Conservation (phyloP, 192 early-diverging fungal genomes). For the Lunasporangiospora selenospora region DNA sequence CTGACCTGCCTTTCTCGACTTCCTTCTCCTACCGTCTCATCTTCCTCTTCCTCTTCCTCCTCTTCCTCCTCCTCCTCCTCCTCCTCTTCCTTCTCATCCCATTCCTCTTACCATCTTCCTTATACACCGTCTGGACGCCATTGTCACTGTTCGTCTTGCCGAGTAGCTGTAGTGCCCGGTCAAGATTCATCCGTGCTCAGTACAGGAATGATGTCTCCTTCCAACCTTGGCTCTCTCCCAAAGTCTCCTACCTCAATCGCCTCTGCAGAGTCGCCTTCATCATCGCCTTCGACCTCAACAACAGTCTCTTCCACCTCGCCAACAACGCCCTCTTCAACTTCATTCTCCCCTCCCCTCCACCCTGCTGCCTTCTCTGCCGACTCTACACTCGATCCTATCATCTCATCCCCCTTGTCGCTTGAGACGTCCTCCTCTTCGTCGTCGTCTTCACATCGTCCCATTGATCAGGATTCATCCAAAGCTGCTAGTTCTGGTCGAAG, state of each 20-base stretch:
- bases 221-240: conserved; percentile 3
- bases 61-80: not conserved
- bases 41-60: not conserved
- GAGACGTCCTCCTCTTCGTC: not conserved
- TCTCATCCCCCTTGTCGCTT: not conserved
- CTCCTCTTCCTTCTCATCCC: not conserved
- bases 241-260: conserved; percentile 1
- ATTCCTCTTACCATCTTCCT: not conserved
- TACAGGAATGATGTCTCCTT: conserved; percentile 31
- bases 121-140: no score
- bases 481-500: not conserved
- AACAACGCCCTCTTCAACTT: not conserved
- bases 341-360: not conserved
- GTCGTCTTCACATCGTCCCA: not conserved
- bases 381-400: not conserved
- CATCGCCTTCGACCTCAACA: conserved; percentile 13
- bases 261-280: no score
- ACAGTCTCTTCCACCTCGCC: conserved; percentile 5
- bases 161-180: no score
- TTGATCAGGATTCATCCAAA: no score
- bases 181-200: no score
- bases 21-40: not conserved
- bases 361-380: not conserved
- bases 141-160: no score
- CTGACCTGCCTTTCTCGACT: no score